phyloP scores from a whole-genome alignment of 208 protist genomes.

The Wallacemonas sp. region DNA sequence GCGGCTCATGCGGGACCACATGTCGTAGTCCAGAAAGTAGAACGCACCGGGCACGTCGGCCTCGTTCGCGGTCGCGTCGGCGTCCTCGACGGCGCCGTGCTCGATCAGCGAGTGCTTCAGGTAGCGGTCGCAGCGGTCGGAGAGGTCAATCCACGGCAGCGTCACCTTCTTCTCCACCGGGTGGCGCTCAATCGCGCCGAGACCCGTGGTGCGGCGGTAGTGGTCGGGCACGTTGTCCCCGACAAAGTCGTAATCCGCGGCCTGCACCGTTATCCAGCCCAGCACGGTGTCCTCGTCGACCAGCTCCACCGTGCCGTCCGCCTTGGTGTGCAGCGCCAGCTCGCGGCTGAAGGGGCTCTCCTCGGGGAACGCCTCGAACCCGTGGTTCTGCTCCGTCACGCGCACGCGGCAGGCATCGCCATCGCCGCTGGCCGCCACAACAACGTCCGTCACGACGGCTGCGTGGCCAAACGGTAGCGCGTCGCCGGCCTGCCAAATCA shows the following conservation, averaged over 20 bases:
- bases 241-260: conserved; percentile 51
- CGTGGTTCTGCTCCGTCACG: conserved; percentile 77
- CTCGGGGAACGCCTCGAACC: conserved; percentile 51
- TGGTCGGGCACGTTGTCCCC: conserved; percentile 55
- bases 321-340: conserved; percentile 28
- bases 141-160: conserved; percentile 53
- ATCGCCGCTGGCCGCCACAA: conserved; percentile 16
- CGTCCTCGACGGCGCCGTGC: conserved; percentile 30
- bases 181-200: conserved; percentile 49
- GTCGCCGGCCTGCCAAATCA: conserved; percentile 58
- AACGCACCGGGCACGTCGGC: conserved; percentile 60
- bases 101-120: conserved; percentile 58
- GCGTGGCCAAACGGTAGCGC: conserved; percentile 62
- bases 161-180: conserved; percentile 42
- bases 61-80: conserved; percentile 31
- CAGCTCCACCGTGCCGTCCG: conserved; percentile 35
- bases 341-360: conserved; percentile 57
- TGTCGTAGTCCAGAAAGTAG: conserved; percentile 81
- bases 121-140: conserved; percentile 55
- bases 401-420: conserved; percentile 20
- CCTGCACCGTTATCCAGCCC: conserved; percentile 61
- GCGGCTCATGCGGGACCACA: conserved; percentile 65
- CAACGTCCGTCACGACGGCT: conserved; percentile 50
- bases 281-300: conserved; percentile 55
- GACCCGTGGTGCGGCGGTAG: conserved; percentile 47